Evolutionary conservation across 352 stramenopile species (phyloP).

Genomic region (Phytopythium chamaehyphon): DNA sequence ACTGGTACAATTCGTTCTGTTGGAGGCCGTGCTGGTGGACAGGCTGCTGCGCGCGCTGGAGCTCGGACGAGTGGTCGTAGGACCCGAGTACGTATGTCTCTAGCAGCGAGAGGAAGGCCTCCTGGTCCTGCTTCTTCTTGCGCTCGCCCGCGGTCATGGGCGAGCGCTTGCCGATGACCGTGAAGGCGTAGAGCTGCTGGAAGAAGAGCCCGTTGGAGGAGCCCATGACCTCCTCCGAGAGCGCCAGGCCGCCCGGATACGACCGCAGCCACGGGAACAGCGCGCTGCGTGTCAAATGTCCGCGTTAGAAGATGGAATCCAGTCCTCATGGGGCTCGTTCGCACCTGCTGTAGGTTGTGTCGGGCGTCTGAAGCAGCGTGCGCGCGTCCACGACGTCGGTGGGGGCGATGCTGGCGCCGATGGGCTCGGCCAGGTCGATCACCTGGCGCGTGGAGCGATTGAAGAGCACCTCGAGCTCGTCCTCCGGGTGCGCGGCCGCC

Average conservation of each 20-base stretch:
- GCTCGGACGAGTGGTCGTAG: conserved; percentile 36
- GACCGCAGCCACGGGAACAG: conserved; percentile 78
- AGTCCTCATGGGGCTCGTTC: too few species aligned
- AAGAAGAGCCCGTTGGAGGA: conserved; percentile 77
- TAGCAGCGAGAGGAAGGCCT: conserved; percentile 58
- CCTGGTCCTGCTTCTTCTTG: conserved; percentile 59
- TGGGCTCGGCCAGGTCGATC: conserved; percentile 62
- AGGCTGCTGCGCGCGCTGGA: conserved; percentile 3
- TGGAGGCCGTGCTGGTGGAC: conserved; percentile 5
- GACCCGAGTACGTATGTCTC: conserved; percentile 65
- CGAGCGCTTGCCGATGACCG: conserved; percentile 61
- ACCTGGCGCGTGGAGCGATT: conserved; percentile 68
- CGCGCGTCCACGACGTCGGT: conserved; percentile 80
- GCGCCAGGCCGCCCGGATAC: conserved; percentile 43
- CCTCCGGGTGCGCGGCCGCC: conserved; percentile 18
- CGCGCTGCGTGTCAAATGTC: conserved; percentile 20
- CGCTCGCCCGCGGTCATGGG: conserved; percentile 33
- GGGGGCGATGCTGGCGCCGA: conserved; percentile 53
- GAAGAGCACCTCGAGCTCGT: conserved; percentile 79
- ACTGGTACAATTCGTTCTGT: conserved; percentile 1
- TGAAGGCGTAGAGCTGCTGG: conserved; percentile 82
- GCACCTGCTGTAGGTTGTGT: conserved; percentile 53
- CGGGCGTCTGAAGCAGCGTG: conserved; percentile 59
- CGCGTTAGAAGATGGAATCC: too few species aligned
- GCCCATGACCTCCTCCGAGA: conserved; percentile 52